Base-by-base conservation (phyloP, 2,329 filamentous ascomycete genomes). In the Neophaeococcomyces mojaviensis region DNA sequence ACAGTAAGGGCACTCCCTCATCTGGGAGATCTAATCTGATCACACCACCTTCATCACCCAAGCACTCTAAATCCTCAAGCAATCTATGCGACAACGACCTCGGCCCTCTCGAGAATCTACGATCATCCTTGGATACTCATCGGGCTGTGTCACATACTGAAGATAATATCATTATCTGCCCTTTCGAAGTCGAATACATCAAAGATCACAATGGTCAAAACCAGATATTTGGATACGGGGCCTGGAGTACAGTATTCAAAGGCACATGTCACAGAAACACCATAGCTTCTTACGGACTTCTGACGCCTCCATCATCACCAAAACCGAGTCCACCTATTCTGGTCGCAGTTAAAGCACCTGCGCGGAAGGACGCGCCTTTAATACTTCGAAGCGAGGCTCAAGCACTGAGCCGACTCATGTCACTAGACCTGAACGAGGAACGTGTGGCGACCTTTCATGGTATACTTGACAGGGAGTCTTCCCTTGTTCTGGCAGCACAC, bases 161-260 rank as follows among this genome's bases (percentile, higher is more conserved):
- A 15, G 43, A 46, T 22, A 35, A 33, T 10, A 53, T 51, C 2
- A 30, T 47, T 6, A 42, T 44, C 36, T 58, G 53, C 40, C 54
- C 52, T 5, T 56, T 51, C 39, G 48, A 54, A 8, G 35, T 56
- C 13, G 50, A 53, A 30, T 47, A 55, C 32, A 30, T 54, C 36
- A 47, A 49, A 37, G 50, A 57, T 34, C 36, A 48, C 2, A 46
- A 44, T 13, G 61, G 61, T 13, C 55, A 54, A 12, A 59, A 55
- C 6, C 41, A 66, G 15, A 62, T 68, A 44, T 71, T 67, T 43
- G 70, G 70, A 19, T 62, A 61, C 31, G 70, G 70, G 19, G 68
- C 62, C 15, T 73, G 70, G 69, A 72, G 70, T 49, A 64, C 62
- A 15, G 70, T 73, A 15, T 70, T 68, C 56, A 67, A 65, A 49